A percentile compares a stretch with the other conserved stretches of the same genome.
phyloP scores from a whole-genome alignment of 768 basidiomycete species.

The Leccinellum albellum region DNA sequence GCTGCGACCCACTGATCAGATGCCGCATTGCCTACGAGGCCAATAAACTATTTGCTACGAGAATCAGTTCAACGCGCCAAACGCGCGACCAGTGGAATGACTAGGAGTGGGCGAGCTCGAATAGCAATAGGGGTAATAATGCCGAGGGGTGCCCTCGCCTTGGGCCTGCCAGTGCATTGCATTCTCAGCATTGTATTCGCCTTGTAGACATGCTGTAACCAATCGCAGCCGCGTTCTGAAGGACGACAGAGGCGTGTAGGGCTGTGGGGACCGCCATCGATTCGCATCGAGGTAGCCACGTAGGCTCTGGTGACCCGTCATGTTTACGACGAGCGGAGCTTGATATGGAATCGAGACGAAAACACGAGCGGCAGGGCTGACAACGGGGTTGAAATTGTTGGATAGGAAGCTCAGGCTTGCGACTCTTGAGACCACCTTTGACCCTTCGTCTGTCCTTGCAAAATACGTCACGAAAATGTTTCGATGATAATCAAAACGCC shows the following conservation, averaged over 20 bases:
- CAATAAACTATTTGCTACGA: neutral
- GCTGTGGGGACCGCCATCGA: conserved; percentile 6
- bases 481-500: neutral
- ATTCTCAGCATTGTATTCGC: neutral
- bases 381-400: neutral
- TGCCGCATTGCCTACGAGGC: neutral
- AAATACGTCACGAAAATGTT: neutral
- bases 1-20: neutral
- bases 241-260: conserved; percentile 14
- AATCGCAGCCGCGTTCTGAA: conserved; percentile 4
- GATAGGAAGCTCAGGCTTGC: neutral
- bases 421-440: neutral
- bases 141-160: neutral
- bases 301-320: conserved; percentile 1
- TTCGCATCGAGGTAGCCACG: conserved; percentile 5
- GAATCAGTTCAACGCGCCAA: neutral
- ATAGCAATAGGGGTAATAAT: neutral
- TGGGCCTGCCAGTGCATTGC: neutral
- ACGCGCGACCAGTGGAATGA: neutral
- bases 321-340: neutral
- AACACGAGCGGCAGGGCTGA: neutral
- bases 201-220: conserved; percentile 4
- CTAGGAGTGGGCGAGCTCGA: neutral
- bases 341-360: neutral
- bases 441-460: neutral